A percentile compares a stretch with the other conserved stretches of the same genome.
These are phyloP conservation scores for Gossypium davidsonii DNA, from an alignment of 441 rosid species.

Conservation along the genomic window DNA sequence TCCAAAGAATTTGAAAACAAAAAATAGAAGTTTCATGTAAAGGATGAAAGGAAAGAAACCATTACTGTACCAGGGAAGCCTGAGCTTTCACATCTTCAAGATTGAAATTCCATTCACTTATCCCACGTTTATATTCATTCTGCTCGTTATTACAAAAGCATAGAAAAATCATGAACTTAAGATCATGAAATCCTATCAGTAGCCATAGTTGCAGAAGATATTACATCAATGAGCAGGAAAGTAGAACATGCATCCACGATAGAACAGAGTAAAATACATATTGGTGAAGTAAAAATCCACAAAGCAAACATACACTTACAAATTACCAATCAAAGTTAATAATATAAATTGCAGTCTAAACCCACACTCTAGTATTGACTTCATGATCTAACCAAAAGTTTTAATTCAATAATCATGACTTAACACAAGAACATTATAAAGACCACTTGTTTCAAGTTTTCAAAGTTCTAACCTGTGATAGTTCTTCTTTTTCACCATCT, in stretches of 20 bases:
- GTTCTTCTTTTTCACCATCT: conserved; percentile 85
- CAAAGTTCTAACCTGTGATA: conserved; percentile 69
- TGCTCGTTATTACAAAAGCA: conserved; percentile 35
- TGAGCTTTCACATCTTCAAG: conserved; percentile 95
- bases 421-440: neutral
- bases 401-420: neutral
- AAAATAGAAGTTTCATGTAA: neutral
- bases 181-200: conserved; percentile 8
- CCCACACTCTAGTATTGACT: neutral
- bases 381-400: neutral
- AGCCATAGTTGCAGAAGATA: neutral
- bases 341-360: neutral
- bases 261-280: neutral
- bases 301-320: neutral
- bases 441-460: neutral
- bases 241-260: neutral
- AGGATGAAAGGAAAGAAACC: conserved; percentile 4
- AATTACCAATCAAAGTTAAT: neutral
- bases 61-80: conserved; percentile 74
- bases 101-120: conserved; percentile 94
- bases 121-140: conserved; percentile 96
- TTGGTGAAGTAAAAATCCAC: conserved; percentile 6
- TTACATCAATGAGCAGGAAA: neutral
- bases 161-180: conserved; percentile 14
- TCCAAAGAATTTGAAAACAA: neutral